Percentiles rank a stretch among this genome's conserved stretches.
phyloP scores from a whole-genome alignment of 2,329 filamentous ascomycete species.

The Venturia asperata region DNA sequence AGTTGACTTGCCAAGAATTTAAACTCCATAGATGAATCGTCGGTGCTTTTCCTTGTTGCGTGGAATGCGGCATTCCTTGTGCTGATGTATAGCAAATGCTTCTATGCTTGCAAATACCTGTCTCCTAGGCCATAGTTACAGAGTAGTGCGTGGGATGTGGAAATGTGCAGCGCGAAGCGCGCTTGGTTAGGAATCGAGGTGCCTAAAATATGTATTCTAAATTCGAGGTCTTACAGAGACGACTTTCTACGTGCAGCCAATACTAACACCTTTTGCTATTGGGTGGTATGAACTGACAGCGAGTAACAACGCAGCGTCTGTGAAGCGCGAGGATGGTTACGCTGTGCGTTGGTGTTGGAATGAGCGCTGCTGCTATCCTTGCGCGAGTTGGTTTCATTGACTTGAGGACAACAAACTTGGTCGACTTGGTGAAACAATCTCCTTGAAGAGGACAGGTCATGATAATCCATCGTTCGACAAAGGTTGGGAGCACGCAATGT shows the following conservation, averaged over 20 bases:
- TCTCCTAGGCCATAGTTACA: not conserved
- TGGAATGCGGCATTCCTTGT: not conserved
- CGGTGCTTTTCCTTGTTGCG: not conserved
- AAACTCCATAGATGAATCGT: not conserved
- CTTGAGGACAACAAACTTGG: not conserved
- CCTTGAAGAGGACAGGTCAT: not conserved
- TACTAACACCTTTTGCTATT: not conserved
- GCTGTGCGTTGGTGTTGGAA: not conserved
- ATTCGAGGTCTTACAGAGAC: not conserved
- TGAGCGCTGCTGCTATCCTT: not conserved
- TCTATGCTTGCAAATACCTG: not conserved
- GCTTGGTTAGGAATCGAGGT: not conserved
- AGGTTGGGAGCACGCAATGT: not conserved
- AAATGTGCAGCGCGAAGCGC: not conserved
- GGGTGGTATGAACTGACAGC: not conserved
- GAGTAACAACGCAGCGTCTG: not conserved
- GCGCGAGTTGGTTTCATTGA: not conserved
- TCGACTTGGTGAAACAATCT: not conserved
- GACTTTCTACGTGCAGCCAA: not conserved
- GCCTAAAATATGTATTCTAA: not conserved
- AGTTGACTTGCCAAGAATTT: not conserved
- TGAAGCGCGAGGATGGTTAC: not conserved
- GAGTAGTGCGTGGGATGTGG: not conserved
- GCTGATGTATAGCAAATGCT: not conserved
- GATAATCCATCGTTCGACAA: not conserved